Base-by-base conservation (phyloP, 2,329 filamentous ascomycete genomes). In the Diplodia intermedia region DNA sequence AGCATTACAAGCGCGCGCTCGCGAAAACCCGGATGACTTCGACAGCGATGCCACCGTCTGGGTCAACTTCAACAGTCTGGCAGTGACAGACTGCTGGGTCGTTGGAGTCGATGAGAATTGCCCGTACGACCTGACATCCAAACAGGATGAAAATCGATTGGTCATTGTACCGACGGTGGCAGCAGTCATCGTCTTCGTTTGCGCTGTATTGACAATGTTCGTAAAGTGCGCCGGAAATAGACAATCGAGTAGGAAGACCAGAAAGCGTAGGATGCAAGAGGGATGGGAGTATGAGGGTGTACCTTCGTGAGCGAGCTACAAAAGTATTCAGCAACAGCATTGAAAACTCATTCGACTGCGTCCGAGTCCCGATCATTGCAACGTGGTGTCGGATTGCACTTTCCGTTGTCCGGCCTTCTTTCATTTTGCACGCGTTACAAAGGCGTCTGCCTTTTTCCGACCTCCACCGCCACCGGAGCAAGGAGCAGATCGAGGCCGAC, bases 271-370 rank as follows among this genome's bases (percentile, higher is more conserved):
- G 57, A 75, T 78, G 68, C 77, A 79, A 23, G 81, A 81, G 69
- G 86, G 86, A 1, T 89, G 87, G 84, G 86, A 90, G 72, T 90
- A 91, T 79, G 89, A 91, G 74, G 89, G 89, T 18, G 88, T 91
- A 62, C 89, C 89, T 62, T 68, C 66, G 26, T 68, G 60, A 68
- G 38, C 31, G 8, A 14, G 20, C 15, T 23, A 36, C 33, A 9
- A 36, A 36, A 36, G 26, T 8, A 29, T 11, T 18, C 7, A n/a
- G 40, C 33, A 26, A 8, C 4, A 23, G 18, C 15, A 31, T 40
- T n/a, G 33, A 40, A 56, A 12, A n/a, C 20, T 47, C 15, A 14
- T 12, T 60, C 38, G 23, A 43, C 26, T 18, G 20, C 6, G 15
- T 23, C 18, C 12, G 1, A 43, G n/a, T 20, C 23, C 36, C 14